A percentile compares a stretch with the other conserved stretches of the same genome.
phyloP scores from a whole-genome alignment of 371 early-diverging fungal species.

The Rhizopus delemar region DNA sequence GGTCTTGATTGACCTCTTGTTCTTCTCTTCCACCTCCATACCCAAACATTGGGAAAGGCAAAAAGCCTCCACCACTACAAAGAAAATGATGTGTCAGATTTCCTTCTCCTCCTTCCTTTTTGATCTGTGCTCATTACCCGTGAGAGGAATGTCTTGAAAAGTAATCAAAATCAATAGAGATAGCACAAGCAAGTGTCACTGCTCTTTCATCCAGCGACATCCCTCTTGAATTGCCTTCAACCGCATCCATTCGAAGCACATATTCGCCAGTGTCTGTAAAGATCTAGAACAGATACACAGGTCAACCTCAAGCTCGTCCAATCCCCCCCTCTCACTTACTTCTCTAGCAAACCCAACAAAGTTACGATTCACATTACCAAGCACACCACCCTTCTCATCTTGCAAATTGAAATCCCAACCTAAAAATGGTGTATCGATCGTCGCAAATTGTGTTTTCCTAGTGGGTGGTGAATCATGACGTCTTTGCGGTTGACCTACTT shows the following conservation, averaged over 20 bases:
- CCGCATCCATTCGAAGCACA: slow-evolving; percentile 76
- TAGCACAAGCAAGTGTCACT: slow-evolving; percentile 79
- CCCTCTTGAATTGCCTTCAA: slow-evolving; percentile 53
- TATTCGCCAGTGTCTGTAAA: slow-evolving; percentile 90
- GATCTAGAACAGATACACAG: slow-evolving; percentile 42
- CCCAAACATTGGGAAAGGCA: slow-evolving; percentile 54
- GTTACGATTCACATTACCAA: slow-evolving; percentile 76
- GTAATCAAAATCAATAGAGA: slow-evolving; percentile 92
- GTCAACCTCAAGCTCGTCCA: background rate
- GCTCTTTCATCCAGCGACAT: slow-evolving; percentile 84
- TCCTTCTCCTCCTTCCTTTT: background rate
- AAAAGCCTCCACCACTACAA: slow-evolving; percentile 36
- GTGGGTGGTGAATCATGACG: background rate
- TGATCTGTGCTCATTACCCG: slow-evolving; percentile 35
- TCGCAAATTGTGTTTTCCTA: slow-evolving; percentile 69
- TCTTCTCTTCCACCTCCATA: slow-evolving; percentile 31
- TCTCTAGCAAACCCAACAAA: slow-evolving; percentile 89
- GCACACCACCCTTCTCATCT: slow-evolving; percentile 58
- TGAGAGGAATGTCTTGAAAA: slow-evolving; percentile 79
- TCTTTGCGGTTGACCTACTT: slow-evolving; percentile 5
- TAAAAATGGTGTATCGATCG: slow-evolving; percentile 75
- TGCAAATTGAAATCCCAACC: slow-evolving; percentile 81
- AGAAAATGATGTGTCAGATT: background rate
- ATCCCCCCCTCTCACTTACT: slow-evolving; percentile 27
- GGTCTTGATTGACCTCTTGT: slow-evolving; percentile 1